phyloP scores from a whole-genome alignment of 306 rosid genomes.

The Quillaja saponaria region DNA sequence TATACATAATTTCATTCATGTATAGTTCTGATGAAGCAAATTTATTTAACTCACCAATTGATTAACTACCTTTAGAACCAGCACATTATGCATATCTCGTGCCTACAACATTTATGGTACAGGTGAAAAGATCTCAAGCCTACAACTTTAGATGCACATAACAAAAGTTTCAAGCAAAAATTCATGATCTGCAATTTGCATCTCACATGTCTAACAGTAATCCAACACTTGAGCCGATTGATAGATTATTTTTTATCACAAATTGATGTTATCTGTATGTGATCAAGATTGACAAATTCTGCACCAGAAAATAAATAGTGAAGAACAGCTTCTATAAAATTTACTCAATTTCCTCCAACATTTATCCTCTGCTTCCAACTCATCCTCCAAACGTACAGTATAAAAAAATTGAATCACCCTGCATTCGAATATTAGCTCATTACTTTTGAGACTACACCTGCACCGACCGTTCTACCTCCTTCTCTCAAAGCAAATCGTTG shows the following conservation, averaged over 20 bases:
- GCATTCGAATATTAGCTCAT: constrained; percentile 43
- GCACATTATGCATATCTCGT: too few species aligned
- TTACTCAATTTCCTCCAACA: constrained; percentile 40
- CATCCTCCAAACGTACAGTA: constrained; percentile 17
- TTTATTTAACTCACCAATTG: too few species aligned
- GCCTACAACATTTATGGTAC: too few species aligned
- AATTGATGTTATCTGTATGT: constrained; percentile 21
- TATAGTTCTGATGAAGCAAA: too few species aligned
- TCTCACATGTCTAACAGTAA: background rate
- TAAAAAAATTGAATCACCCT: background rate
- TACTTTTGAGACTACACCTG: constrained; percentile 97
- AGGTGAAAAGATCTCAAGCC: too few species aligned
- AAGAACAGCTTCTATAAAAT: constrained; percentile 39
- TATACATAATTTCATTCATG: too few species aligned
- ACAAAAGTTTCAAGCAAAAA: too few species aligned
- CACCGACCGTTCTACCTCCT: constrained; percentile 99
- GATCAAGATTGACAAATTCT: constrained; percentile 36
- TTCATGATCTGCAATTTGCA: too few species aligned
- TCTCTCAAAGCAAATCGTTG: constrained; percentile 99
- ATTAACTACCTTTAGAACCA: too few species aligned
- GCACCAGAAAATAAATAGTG: constrained; percentile 45
- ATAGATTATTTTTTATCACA: constrained; percentile 44
- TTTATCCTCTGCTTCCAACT: background rate
- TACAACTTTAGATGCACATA: too few species aligned
- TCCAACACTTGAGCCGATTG: background rate